Evolutionary conservation across 768 basidiomycete genomes (phyloP), one percentile per base, ranked within the genome.

Genomic region (Cyclocybe aegerita): DNA sequence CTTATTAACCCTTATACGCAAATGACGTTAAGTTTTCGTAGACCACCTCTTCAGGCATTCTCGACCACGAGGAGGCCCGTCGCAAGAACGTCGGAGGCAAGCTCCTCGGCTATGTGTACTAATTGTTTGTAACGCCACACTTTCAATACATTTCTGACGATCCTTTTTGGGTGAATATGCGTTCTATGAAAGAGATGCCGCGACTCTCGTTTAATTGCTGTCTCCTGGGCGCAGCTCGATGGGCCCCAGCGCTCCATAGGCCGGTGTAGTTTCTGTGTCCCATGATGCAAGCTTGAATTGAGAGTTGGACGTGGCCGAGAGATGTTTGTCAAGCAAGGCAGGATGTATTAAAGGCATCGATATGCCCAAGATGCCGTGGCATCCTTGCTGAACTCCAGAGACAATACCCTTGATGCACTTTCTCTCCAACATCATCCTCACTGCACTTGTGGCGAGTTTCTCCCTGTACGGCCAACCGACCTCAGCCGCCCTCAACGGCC

Each of bases 61-160:
- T 98, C 68, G 97, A 98, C 76, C 97, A 99, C 70, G 94, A 97
- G 71, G 96, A 98, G 80, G 96, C 96, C 40, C 86, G 96, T 76
- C 87, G 94, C 65, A 98, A 98, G 79, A 94, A 96, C 74, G 86
- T 97, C 52, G 95, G 93, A 73, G 95, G 95, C 53, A 97, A 97
- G 77, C 80, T 97, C 54, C 75, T 95, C 45, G 92, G 93, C 55
- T 96, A 93, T 69, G 88, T 92, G 54, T 94, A 95, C 74, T 94
- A 90, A 54, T 56, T 55, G 15, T 15, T 5, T 23, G 23, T 23
- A 23, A 23, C 23, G 23, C 23, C 23, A 23, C 1, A 23, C 0
- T 23, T 23, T 23, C 1, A 23, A 23, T 23, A 2, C 16, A 17
- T 41, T 42, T 10, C 29, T 23, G 10, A n/a, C 29, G 40, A 6